Base-by-base conservation (phyloP, 2,329 filamentous ascomycete species). In the Dactylellina cionopaga region DNA sequence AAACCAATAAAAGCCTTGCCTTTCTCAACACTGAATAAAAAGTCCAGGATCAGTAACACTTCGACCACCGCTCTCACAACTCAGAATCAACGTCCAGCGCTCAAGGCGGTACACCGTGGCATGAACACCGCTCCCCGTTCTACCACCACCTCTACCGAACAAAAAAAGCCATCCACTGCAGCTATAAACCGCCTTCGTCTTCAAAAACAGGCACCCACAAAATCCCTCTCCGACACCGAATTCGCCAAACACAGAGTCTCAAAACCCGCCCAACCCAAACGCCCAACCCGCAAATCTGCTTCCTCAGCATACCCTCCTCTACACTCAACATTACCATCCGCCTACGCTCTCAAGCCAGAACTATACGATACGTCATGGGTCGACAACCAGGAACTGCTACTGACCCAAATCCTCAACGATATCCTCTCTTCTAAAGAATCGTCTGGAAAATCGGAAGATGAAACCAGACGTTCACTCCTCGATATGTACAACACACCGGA, bases 161-260 rank as follows among this genome's bases (percentile, higher is more conserved):
- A 37, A 39, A 47, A 46, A 19, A 60, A 71, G 27, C 19, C 49
- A 15, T 37, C 27, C n/a, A 19, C 46, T 13, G 19, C 35, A 5
- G n/a, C 17, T 10, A 51, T 64, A 24, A 44, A 17, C 27, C 65
- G 65, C 3, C 51, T 64, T 0, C 59, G 52, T 5, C 51, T 71
- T 24, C 58, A 71, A 41, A 71, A 64, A 17, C 17, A 44, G 17
- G 55, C 37, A 3, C 2, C 56, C 3, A 29, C 43, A 11, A 63
- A 65, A 55, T 43, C 68, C 22, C 39, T 41, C 35, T 72, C 68
- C 1, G 68, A 72, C 37, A 60, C 59, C 6, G 68, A 72, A 60
- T 65, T 60, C 46, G 46, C 44, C 22, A 71, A 59, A 31, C 60
- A 44, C 5, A 33, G 39, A 39, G 39, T 55, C 13, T 19, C 55